A percentile compares a stretch with the other conserved stretches of the same genome.
These are phyloP conservation scores for Rhodosporidiobolus sp. DNA, from an alignment of 768 basidiomycete genomes.

Conservation along the genomic window DNA sequence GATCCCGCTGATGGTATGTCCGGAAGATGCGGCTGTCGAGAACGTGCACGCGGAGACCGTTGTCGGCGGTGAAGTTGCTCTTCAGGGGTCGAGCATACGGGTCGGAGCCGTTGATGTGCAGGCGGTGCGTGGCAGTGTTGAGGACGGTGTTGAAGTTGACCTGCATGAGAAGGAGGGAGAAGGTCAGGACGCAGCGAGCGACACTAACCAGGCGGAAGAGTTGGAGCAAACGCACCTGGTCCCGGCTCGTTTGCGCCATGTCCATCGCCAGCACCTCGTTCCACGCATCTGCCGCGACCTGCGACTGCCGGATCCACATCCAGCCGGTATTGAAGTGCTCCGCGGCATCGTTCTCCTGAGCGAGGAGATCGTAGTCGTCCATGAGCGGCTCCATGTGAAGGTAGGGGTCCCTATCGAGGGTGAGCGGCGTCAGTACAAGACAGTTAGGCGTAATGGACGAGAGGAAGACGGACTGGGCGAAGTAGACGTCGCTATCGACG, in stretches of 20 bases:
- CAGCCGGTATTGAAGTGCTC: constrained; percentile 32
- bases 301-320: constrained; percentile 16
- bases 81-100: neutral
- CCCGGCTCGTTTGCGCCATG: neutral
- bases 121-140: constrained; percentile 5
- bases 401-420: constrained; percentile 22
- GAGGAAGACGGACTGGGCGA: constrained; percentile 7
- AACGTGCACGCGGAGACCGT: constrained; percentile 13
- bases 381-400: constrained; percentile 24
- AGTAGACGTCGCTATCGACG: constrained; percentile 30
- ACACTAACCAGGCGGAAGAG: neutral
- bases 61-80: neutral
- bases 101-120: neutral
- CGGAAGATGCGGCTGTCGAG: constrained; percentile 2
- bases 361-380: constrained; percentile 16
- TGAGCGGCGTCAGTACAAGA: neutral
- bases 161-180: neutral
- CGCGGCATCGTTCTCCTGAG: constrained; percentile 22
- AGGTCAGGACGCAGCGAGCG: too few relatives aligned
- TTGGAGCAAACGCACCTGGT: constrained; percentile 5
- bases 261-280: constrained; percentile 16
- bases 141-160: constrained; percentile 26
- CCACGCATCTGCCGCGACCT: constrained; percentile 13
- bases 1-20: constrained; percentile 2
- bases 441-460: too few relatives aligned